phyloP scores from a whole-genome alignment of 2,329 filamentous ascomycete species.

The Cladorrhinum sp. region DNA sequence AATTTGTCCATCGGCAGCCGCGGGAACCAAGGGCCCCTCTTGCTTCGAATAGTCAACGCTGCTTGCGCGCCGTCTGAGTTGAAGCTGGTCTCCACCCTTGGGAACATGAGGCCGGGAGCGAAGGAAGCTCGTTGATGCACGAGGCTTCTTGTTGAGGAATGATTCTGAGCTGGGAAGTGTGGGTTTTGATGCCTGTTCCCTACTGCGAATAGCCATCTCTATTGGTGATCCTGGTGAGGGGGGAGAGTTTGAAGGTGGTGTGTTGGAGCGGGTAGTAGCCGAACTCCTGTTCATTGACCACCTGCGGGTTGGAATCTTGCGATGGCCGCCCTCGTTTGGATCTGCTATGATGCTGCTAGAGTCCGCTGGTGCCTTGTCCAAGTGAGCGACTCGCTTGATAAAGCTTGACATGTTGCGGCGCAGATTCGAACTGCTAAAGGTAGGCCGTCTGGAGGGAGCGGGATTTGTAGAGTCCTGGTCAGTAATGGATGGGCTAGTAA shows the following conservation, averaged over 20 bases:
- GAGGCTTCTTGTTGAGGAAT: slow-evolving; percentile 50
- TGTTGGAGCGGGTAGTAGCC: slow-evolving; percentile 46
- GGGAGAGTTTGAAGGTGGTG: slow-evolving; percentile 51
- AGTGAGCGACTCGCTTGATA: slow-evolving; percentile 43
- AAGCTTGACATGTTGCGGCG: slow-evolving; percentile 50
- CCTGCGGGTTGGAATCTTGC: slow-evolving; percentile 36
- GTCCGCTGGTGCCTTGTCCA: slow-evolving; percentile 29
- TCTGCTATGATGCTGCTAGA: slow-evolving; percentile 22
- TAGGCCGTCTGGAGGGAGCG: slow-evolving; percentile 40
- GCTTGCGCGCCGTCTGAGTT: slow-evolving; percentile 41
- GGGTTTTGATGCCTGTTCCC: slow-evolving; percentile 25
- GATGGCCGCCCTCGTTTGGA: slow-evolving; percentile 26
- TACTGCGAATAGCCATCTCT: slow-evolving; percentile 37
- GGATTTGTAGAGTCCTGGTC: slow-evolving; percentile 30
- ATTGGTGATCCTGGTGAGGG: slow-evolving; percentile 49
- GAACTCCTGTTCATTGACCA: slow-evolving; percentile 48
- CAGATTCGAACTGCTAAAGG: slow-evolving; percentile 44
- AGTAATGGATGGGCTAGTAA: slow-evolving; percentile 15
- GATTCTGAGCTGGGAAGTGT: slow-evolving; percentile 43
- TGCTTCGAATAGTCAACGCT: slow-evolving; percentile 45
- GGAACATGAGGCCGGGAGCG: slow-evolving; percentile 41
- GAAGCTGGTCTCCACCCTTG: slow-evolving; percentile 18
- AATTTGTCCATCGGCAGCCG: slow-evolving; percentile 14
- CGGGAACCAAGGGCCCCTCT: slow-evolving; percentile 23
- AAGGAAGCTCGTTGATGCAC: slow-evolving; percentile 51